These are phyloP conservation scores for Barnettozyma vustinii DNA, from an alignment of 805 yeast species.

Conservation along the genomic window DNA sequence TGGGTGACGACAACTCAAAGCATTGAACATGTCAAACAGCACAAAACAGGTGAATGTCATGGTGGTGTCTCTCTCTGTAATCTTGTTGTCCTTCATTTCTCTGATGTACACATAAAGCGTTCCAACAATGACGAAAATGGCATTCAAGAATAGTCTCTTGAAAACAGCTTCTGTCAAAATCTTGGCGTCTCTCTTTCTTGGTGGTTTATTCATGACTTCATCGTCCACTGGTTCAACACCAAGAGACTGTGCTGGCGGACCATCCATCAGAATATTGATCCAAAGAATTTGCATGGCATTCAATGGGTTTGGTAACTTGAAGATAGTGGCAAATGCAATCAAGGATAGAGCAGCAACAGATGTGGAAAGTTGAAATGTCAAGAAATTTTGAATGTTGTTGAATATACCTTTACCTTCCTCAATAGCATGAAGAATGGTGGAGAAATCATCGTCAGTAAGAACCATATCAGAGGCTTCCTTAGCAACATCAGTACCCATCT, in stretches of 20 bases:
- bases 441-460: constrained; percentile 92
- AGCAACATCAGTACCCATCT: constrained; percentile 96
- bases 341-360: constrained; percentile 91
- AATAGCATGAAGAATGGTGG: constrained; percentile 88
- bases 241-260: constrained; percentile 96
- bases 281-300: constrained; percentile 98
- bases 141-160: constrained; percentile 70
- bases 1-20: constrained; percentile 86
- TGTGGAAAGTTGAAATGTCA: constrained; percentile 93
- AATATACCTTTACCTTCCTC: constrained; percentile 98
- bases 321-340: constrained; percentile 80
- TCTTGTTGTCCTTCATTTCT: constrained; percentile 79
- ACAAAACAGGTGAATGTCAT: constrained; percentile 99
- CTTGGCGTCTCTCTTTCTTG: constrained; percentile 81
- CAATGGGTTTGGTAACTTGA: constrained; percentile 87
- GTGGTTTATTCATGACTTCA: constrained; percentile 95
- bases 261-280: constrained; percentile 98
- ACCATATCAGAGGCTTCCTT: constrained; percentile 99
- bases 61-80: constrained; percentile 94
- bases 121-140: constrained; percentile 72
- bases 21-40: constrained; percentile 94
- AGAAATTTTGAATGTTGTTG: constrained; percentile 88
- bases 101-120: constrained; percentile 80
- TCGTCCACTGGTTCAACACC: constrained; percentile 98
- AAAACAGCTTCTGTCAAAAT: constrained; percentile 70